Evolutionary conservation across 2,329 filamentous ascomycete genomes (phyloP), one percentile per base, ranked within the genome.

Genomic region (Nemania sp.): DNA sequence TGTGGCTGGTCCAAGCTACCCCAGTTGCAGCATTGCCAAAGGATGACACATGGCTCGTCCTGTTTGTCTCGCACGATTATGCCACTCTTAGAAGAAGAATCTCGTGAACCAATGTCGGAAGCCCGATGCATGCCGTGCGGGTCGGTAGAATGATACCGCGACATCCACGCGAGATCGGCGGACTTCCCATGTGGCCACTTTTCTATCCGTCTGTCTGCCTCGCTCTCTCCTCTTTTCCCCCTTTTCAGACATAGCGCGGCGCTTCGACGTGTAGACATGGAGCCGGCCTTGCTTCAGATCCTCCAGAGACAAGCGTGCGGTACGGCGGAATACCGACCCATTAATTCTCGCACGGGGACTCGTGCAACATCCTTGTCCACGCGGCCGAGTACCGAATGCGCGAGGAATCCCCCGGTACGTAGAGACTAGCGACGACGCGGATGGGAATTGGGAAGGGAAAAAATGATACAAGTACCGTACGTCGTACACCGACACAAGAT

Each of bases 321-420:
- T 34, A 56, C 12, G 41, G 34, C 49, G 54, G 54, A 46, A 49
- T 30, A 23, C n/a, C 12, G 6, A 49, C 15, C 49, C 45, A 36
- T 34, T 17, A 43, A 34, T 19, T 34, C 42, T 22, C 42, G n/a
- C 19, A 40, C 15, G 15, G 37, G 23, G 23, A 12, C 30, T 36
- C 36, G 12, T 30, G 26, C 34, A 33, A n/a, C n/a, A 54, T 34
- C 41, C n/a, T n/a, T 44, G 26, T 40, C 41, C 41, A 46, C 39
- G 23, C 41, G 37, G 19, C 20, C 24, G 17, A 41, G 22, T 8
- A 17, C 19, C n/a, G 24, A 34, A 15, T 31, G 45, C 43, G 34
- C 26, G 34, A 46, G 28, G 12, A 4, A 17, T 26, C 37, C 34
- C 20, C 20, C 14, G 30, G n/a, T n/a, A n/a, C n/a, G n/a, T n/a